Conservation (phyloP, 495 filamentous ascomycete species). For the Neurospora sp. region DNA sequence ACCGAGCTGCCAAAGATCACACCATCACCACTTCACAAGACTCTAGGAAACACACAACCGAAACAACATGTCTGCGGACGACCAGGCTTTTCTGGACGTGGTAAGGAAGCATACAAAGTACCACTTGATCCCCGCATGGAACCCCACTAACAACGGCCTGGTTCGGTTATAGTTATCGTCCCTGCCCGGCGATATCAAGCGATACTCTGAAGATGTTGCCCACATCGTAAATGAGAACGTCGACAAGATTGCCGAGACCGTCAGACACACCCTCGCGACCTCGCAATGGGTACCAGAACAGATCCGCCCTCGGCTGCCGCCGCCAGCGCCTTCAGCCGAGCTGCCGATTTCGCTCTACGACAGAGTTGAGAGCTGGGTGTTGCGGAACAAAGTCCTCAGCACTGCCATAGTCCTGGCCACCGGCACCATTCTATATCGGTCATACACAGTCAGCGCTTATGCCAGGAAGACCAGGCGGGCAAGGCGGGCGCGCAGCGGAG, state of each 20-base stretch:
- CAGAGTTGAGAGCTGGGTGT: constrained; percentile 47
- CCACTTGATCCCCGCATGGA: background rate
- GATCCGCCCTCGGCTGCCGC: constrained; percentile 47
- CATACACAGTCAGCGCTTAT: constrained; percentile 50
- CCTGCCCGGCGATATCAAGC: constrained; percentile 59
- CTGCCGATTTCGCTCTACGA: constrained; percentile 26
- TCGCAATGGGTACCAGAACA: constrained; percentile 61
- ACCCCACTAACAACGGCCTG: background rate
- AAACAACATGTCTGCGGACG: constrained; percentile 47
- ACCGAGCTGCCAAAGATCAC: background rate
- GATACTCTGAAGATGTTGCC: constrained; percentile 54
- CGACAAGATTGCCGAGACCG: constrained; percentile 51
- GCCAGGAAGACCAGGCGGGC: constrained; percentile 62
- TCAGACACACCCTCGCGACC: constrained; percentile 53
- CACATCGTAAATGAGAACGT: constrained; percentile 69
- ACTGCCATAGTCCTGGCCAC: constrained; percentile 57
- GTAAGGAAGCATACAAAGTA: constrained; percentile 20
- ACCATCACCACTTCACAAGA: background rate
- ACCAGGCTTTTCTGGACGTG: constrained; percentile 52
- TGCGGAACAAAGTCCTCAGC: constrained; percentile 56
- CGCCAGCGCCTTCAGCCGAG: constrained; percentile 29
- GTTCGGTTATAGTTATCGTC: constrained; percentile 47
- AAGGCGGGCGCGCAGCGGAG: constrained; percentile 67
- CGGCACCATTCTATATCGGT: constrained; percentile 55
- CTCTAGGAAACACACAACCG: background rate